Base-by-base conservation (phyloP, 441 rosid genomes). In the Metrosideros polymorpha region DNA sequence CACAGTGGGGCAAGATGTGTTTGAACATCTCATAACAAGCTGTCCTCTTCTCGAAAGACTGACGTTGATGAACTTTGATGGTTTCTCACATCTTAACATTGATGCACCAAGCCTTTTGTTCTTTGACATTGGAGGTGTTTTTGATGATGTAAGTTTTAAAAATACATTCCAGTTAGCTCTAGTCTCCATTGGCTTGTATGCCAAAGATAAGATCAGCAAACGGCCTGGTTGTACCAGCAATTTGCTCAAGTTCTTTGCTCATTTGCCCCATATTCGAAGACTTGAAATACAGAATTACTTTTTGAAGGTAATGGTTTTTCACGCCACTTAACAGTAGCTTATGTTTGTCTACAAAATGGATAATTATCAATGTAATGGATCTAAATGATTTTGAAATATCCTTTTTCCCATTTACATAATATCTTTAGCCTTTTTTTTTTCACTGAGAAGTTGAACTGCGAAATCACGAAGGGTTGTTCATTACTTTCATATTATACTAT, bases 271-370 rank as follows among this genome's bases (percentile, higher is more conserved):
- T 85, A 90, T 95, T 84, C 92, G 94, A 85, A 92, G 95, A 89
- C 95, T 95, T 29, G 98, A 95, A 90, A 88, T 95, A 85, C 95
- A 95, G 92, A 94, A 92, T 89, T 93, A 91, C 92, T 94, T 93
- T 90, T 83, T 95, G 50, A 94, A 94, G 96, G 98, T 95, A 90
- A 75, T 30, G 24, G 47, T 30, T 53, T 82, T 51, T 83, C 53
- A 66, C 14, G 2, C 52, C 25, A 35, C 35, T 83, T 9, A 18
- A 35, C 79, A 71, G 79, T 13, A 83, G 47, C n/a, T 12, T 54
- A 51, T 25, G n/a, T 22, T 3, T 55, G 59, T 83, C 27, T 83
- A 27, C 84, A 51, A 42, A 42, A 32, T 83, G 19, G 27, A 51
- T 51, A 51, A 42, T 5, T 22, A 82, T 82, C 12, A 4, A 47